Evolutionary conservation across 768 basidiomycete species (phyloP).

Genomic region (Hydnomerulius pinastri): DNA sequence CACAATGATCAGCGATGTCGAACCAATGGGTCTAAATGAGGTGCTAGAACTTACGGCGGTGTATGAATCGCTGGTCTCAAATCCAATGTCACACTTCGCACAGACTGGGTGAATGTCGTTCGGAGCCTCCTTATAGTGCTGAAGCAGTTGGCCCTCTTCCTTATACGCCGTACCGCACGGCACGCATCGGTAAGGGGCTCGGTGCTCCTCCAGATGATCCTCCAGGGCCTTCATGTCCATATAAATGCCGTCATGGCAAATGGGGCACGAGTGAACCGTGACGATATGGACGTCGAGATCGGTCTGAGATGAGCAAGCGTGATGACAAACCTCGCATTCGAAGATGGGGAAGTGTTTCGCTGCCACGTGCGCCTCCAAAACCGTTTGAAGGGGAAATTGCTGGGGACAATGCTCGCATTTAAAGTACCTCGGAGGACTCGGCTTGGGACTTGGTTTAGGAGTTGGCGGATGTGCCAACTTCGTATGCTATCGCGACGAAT

Average conservation of each 20-base stretch:
- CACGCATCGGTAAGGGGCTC: constrained; percentile 25
- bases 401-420: no score
- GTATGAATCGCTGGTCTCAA: constrained; percentile 32
- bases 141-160: constrained; percentile 37
- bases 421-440: no score
- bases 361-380: constrained; percentile 3
- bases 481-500: constrained; percentile 17
- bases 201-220: constrained; percentile 33
- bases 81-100: constrained; percentile 33
- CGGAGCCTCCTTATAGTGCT: constrained; percentile 41
- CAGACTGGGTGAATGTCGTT: constrained; percentile 40
- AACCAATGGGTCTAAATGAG: neutral
- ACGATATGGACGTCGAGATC: constrained; percentile 33
- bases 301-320: constrained; percentile 21
- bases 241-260: constrained; percentile 34
- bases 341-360: constrained; percentile 5
- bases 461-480: constrained; percentile 15
- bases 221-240: constrained; percentile 24
- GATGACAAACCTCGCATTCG: constrained; percentile 26
- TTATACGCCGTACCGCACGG: constrained; percentile 24
- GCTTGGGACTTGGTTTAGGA: constrained; percentile 7
- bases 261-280: constrained; percentile 32
- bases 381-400: constrained; percentile 11
- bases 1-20: constrained; percentile 1
- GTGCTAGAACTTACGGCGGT: constrained; percentile 26